Evolutionary conservation across 2,329 filamentous ascomycete species (phyloP).

Genomic region (Hypoxylon sp.): DNA sequence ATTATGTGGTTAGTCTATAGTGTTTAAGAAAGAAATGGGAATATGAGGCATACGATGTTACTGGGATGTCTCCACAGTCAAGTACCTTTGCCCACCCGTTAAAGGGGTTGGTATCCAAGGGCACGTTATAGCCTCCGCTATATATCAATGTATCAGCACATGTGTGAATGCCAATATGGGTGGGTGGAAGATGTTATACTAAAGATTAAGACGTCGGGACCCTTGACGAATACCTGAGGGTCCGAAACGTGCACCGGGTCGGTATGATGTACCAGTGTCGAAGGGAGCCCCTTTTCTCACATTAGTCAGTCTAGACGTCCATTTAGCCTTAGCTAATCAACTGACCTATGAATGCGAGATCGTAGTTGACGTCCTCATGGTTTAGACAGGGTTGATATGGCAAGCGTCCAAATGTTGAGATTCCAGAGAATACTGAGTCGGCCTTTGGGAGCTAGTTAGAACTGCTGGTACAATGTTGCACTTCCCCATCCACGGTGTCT

Average conservation of each 20-base stretch:
- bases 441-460: slow-evolving; percentile 66
- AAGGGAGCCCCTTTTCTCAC: slow-evolving; percentile 78
- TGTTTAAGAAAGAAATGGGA: neutral
- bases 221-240: slow-evolving; percentile 89
- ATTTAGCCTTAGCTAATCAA: slow-evolving; percentile 16
- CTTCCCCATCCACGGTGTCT: neutral
- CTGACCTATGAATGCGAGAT: slow-evolving; percentile 87
- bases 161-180: slow-evolving; percentile 51
- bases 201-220: slow-evolving; percentile 87
- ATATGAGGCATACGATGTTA: slow-evolving; percentile 77
- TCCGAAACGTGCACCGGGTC: slow-evolving; percentile 86
- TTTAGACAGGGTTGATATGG: slow-evolving; percentile 83
- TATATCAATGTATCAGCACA: slow-evolving; percentile 40
- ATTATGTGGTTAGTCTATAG: slow-evolving; percentile 7
- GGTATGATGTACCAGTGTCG: slow-evolving; percentile 88
- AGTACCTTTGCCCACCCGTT: slow-evolving; percentile 84
- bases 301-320: slow-evolving; percentile 25
- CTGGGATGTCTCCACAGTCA: slow-evolving; percentile 88
- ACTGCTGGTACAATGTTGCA: slow-evolving; percentile 2
- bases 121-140: slow-evolving; percentile 90
- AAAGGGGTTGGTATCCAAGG: slow-evolving; percentile 84
- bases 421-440: slow-evolving; percentile 90
- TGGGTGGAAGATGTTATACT: slow-evolving; percentile 66
- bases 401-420: slow-evolving; percentile 86
- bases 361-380: slow-evolving; percentile 79